Evolutionary conservation across 1,284 basidiomycete genomes (phyloP).

Genomic region (Ceratobasidium sp.): DNA sequence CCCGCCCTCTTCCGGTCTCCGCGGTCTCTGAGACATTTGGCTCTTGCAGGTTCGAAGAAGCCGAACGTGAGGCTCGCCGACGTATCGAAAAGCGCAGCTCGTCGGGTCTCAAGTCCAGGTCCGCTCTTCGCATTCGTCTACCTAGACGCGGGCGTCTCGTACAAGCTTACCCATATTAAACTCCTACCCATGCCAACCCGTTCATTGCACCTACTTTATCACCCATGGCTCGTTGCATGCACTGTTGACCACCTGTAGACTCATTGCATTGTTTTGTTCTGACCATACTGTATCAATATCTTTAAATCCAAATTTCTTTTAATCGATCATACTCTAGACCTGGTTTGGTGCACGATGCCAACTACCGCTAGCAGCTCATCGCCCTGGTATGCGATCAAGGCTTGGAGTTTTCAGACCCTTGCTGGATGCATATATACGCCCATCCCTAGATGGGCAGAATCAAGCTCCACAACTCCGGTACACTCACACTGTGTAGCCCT

Average conservation of each 20-base stretch:
- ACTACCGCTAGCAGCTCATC: no score
- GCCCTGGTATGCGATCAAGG: no score
- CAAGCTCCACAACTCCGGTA: no score
- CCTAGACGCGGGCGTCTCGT: background rate
- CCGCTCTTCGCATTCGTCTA: background rate
- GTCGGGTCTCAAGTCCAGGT: background rate
- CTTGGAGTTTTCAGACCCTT: no score
- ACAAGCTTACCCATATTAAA: background rate
- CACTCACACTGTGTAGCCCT: no score
- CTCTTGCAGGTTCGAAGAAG: constrained; percentile 1
- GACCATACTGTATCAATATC: background rate
- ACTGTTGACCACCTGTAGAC: no score
- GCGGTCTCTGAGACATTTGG: background rate
- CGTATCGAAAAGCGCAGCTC: background rate
- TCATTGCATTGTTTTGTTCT: background rate
- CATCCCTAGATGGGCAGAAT: no score
- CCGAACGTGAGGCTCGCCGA: background rate
- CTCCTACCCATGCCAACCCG: background rate
- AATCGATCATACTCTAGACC: no score
- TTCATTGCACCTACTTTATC: background rate
- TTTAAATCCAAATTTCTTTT: no score
- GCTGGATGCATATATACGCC: no score
- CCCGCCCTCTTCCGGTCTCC: background rate
- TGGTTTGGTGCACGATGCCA: no score
- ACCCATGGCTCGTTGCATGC: background rate